Conservation (phyloP, 352 stramenopile species). For the Phytophthora pisi region DNA sequence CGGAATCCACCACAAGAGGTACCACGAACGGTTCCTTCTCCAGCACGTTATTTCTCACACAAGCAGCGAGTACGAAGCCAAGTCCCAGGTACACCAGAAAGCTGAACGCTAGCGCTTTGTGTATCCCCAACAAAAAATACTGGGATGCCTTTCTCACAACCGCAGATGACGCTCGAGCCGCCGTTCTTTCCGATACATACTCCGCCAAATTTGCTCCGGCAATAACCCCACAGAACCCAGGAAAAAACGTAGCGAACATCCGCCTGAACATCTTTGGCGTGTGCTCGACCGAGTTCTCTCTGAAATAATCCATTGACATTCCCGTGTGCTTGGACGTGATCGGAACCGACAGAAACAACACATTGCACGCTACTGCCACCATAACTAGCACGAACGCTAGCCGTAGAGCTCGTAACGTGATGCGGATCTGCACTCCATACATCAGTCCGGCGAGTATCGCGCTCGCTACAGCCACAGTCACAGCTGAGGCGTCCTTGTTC, state of each 20-base stretch:
- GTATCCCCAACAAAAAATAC: constrained; percentile 50
- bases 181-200: constrained; percentile 22
- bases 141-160: constrained; percentile 22
- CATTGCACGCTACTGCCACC: constrained; percentile 40
- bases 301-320: constrained; percentile 30
- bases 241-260: constrained; percentile 54
- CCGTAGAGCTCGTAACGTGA: constrained; percentile 28
- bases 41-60: constrained; percentile 39
- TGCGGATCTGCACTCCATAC: constrained; percentile 21
- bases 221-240: constrained; percentile 50
- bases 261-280: constrained; percentile 24
- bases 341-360: constrained; percentile 39
- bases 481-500: constrained; percentile 41
- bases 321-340: constrained; percentile 39
- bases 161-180: constrained; percentile 1
- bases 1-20: constrained; percentile 49
- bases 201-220: constrained; percentile 46
- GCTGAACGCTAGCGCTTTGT: constrained; percentile 49
- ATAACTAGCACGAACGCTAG: constrained; percentile 50
- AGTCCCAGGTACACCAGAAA: constrained; percentile 42
- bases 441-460: constrained; percentile 31
- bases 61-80: constrained; percentile 36
- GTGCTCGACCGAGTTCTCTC: constrained; percentile 32
- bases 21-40: constrained; percentile 43
- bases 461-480: constrained; percentile 40